A percentile compares a stretch with the other conserved stretches of the same genome.
These are phyloP conservation scores for Penicillium atrosanguineum DNA, from an alignment of 495 filamentous ascomycete species.

Conservation along the genomic window DNA sequence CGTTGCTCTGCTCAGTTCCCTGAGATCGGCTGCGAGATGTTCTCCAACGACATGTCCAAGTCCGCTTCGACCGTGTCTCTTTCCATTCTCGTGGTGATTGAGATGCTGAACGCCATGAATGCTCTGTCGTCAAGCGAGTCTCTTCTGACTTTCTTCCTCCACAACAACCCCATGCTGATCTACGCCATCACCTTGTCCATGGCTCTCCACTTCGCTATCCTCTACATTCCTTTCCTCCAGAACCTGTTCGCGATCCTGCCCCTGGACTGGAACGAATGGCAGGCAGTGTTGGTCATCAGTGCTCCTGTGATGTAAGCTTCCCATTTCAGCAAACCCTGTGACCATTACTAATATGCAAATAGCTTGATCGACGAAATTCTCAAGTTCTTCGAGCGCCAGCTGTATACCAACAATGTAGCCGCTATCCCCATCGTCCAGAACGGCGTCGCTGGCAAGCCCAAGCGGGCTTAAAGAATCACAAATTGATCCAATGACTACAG, in stretches of 20 bases:
- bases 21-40: conserved; percentile 93
- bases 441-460: conserved; percentile 37
- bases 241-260: conserved; percentile 87
- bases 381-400: conserved; percentile 74
- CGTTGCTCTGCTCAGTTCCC: conserved; percentile 83
- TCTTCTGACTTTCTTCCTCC: conserved; percentile 86
- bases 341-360: conserved; percentile 13
- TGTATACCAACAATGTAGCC: conserved; percentile 37
- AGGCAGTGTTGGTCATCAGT: conserved; percentile 86
- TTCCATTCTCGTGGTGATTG: conserved; percentile 90
- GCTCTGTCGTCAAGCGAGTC: conserved; percentile 94
- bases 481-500: conserved; percentile 14
- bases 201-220: conserved; percentile 88
- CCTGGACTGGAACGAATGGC: conserved; percentile 86
- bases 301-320: conserved; percentile 84
- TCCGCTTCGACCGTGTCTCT: conserved; percentile 94
- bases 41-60: conserved; percentile 82
- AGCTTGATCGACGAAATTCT: conserved; percentile 88
- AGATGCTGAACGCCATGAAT: conserved; percentile 99
- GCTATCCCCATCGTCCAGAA: conserved; percentile 26
- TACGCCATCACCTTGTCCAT: conserved; percentile 95
- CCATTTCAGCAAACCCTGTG: background rate
- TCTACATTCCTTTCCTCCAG: conserved; percentile 92
- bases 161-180: conserved; percentile 96
- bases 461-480: conserved; percentile 36